A percentile compares a stretch with the other conserved stretches of the same genome.
These are phyloP conservation scores for Setomelanomma holmii DNA, from an alignment of 2,329 filamentous ascomycete species.

Conservation along the genomic window DNA sequence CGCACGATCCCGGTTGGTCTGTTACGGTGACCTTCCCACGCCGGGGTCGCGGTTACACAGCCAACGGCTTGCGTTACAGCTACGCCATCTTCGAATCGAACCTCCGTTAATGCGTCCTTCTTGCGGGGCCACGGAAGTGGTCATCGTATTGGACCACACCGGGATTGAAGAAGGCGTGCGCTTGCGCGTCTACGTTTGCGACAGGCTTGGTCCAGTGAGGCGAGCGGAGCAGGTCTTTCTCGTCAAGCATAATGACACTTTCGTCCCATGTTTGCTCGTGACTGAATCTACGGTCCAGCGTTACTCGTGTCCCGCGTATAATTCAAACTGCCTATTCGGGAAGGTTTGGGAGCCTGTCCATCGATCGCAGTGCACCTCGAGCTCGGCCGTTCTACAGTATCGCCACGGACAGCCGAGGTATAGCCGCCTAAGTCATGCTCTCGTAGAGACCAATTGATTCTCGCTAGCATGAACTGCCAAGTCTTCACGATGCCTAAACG, in stretches of 20 bases:
- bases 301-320: not conserved
- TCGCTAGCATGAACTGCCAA: not conserved
- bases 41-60: constrained; percentile 1
- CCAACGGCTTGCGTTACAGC: constrained; percentile 7
- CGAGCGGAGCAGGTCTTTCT: too few relatives aligned
- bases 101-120: not conserved
- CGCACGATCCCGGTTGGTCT: not conserved
- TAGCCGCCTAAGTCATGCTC: too few relatives aligned
- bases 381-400: not conserved
- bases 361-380: not conserved
- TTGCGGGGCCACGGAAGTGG: not conserved
- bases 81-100: constrained; percentile 1
- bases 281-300: not conserved
- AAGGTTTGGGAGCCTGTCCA: not conserved
- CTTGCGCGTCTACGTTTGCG: too few relatives aligned
- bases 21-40: constrained; percentile 1
- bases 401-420: not conserved
- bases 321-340: not conserved
- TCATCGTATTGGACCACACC: too few relatives aligned
- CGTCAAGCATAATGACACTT: not conserved
- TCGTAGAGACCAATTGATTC: not conserved
- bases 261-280: not conserved
- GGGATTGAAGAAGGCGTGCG: too few relatives aligned
- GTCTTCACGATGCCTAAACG: not conserved
- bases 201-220: too few relatives aligned